Percentiles rank a stretch among this genome's conserved stretches.
Conservation (phyloP, 2,329 filamentous ascomycete species). For the Alternaria brassicae region DNA sequence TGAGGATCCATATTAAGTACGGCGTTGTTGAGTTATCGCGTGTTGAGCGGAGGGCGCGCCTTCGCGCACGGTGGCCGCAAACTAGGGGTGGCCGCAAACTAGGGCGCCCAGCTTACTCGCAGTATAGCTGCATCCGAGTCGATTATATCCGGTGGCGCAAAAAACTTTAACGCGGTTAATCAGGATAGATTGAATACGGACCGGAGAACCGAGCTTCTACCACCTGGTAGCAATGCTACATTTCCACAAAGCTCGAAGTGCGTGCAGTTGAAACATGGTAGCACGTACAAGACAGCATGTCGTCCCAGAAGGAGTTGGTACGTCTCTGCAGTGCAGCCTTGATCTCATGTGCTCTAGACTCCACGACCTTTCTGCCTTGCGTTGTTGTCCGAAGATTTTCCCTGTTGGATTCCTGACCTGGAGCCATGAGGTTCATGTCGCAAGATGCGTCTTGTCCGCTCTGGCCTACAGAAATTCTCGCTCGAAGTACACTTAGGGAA, state of each 20-base stretch:
- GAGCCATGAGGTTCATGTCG: neutral
- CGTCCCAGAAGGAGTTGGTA: neutral
- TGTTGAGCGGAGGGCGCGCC: too few species aligned
- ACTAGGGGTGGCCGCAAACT: too few species aligned
- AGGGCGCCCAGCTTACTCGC: too few species aligned
- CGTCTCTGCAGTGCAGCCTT: neutral
- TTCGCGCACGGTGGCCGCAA: too few species aligned
- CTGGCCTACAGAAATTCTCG: neutral
- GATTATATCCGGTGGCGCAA: constrained; percentile 10
- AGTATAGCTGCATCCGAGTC: constrained; percentile 4
- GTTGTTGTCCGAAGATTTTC: neutral
- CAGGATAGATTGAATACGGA: constrained; percentile 21
- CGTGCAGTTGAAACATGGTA: constrained; percentile 6
- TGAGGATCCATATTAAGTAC: too few species aligned
- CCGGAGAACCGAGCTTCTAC: constrained; percentile 19
- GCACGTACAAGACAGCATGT: neutral
- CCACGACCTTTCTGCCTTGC: neutral
- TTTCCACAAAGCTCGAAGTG: neutral
- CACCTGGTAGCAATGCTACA: neutral
- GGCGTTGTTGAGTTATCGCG: too few species aligned
- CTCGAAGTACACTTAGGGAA: neutral
- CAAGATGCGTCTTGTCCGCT: neutral
- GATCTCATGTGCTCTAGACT: neutral
- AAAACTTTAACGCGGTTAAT: constrained; percentile 12
- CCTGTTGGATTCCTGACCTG: neutral